These are phyloP conservation scores for Chlamydomonas reinhardtii DNA, from an alignment of 163 green algal species.

Conservation along the genomic window DNA sequence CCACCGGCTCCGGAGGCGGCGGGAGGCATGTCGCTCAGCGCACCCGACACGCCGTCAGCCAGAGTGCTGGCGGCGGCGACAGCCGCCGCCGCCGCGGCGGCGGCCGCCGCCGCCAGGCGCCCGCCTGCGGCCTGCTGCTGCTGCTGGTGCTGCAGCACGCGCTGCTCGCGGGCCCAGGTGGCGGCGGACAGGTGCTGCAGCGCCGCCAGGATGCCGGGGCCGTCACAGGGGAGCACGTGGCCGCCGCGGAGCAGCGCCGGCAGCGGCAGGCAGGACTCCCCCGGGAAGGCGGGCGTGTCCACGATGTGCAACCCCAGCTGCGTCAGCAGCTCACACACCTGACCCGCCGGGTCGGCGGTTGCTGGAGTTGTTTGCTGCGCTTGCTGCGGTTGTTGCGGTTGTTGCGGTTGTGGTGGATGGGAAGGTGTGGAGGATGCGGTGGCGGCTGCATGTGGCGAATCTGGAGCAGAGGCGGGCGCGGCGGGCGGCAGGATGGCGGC, in stretches of 20 bases:
- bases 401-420: too few species aligned
- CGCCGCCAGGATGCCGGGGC: conserved; percentile 55
- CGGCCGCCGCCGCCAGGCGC: neutral
- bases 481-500: too few species aligned
- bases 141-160: neutral
- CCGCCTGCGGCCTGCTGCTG: neutral
- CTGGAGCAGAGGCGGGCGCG: too few species aligned
- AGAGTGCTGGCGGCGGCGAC: neutral
- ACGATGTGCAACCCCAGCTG: conserved; percentile 55
- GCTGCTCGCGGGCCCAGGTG: neutral
- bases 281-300: conserved; percentile 48
- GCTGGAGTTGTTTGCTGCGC: neutral
- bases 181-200: conserved; percentile 41
- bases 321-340: conserved; percentile 30
- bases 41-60: too few species aligned
- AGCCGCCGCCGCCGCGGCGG: neutral
- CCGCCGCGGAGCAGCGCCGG: conserved; percentile 39
- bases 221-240: conserved; percentile 52
- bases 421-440: too few species aligned
- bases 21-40: too few species aligned
- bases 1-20: neutral
- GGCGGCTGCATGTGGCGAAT: too few species aligned
- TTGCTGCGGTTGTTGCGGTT: neutral
- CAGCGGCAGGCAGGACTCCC: conserved; percentile 33
- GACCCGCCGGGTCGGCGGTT: neutral